phyloP scores from a whole-genome alignment of 306 rosid genomes.

The Bauhinia variegata region DNA sequence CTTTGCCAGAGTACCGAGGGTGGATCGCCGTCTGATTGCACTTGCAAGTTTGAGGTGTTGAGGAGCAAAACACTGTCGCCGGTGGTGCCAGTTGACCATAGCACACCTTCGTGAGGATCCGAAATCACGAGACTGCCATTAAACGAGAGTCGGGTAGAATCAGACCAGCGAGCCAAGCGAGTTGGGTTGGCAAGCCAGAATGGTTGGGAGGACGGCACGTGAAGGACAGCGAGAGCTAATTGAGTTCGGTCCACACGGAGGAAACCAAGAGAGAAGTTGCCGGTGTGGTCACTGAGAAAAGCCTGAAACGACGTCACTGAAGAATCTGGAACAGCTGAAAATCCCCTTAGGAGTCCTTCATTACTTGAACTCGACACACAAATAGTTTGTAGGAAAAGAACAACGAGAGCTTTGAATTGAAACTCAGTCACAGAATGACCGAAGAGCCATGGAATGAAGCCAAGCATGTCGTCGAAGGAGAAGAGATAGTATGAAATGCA shows the following conservation, averaged over 20 bases:
- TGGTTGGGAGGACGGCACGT: slow-evolving; percentile 62
- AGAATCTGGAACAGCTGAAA: slow-evolving; percentile 53
- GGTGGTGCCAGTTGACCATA: slow-evolving; percentile 69
- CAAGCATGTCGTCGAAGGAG: slow-evolving; percentile 44
- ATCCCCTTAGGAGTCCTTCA: slow-evolving; percentile 54
- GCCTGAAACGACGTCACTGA: slow-evolving; percentile 61
- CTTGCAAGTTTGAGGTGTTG: slow-evolving; percentile 67
- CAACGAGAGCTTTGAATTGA: slow-evolving; percentile 16
- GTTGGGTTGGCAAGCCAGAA: slow-evolving; percentile 72
- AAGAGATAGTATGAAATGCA: background rate
- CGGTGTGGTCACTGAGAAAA: slow-evolving; percentile 56
- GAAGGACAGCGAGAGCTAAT: slow-evolving; percentile 67
- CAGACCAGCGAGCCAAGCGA: slow-evolving; percentile 53
- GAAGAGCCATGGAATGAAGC: background rate
- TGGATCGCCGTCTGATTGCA: slow-evolving; percentile 29
- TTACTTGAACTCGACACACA: slow-evolving; percentile 18
- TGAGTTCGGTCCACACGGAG: slow-evolving; percentile 59
- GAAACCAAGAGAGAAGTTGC: slow-evolving; percentile 77
- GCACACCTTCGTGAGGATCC: slow-evolving; percentile 39
- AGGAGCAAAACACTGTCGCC: slow-evolving; percentile 58
- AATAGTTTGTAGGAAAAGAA: slow-evolving; percentile 25
- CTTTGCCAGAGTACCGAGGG: slow-evolving; percentile 66
- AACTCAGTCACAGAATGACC: slow-evolving; percentile 28
- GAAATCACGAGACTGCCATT: slow-evolving; percentile 71
- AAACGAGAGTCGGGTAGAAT: slow-evolving; percentile 58